These are phyloP conservation scores for Zygosaccharomyces bailii DNA, from an alignment of 805 yeast species.

Conservation along the genomic window DNA sequence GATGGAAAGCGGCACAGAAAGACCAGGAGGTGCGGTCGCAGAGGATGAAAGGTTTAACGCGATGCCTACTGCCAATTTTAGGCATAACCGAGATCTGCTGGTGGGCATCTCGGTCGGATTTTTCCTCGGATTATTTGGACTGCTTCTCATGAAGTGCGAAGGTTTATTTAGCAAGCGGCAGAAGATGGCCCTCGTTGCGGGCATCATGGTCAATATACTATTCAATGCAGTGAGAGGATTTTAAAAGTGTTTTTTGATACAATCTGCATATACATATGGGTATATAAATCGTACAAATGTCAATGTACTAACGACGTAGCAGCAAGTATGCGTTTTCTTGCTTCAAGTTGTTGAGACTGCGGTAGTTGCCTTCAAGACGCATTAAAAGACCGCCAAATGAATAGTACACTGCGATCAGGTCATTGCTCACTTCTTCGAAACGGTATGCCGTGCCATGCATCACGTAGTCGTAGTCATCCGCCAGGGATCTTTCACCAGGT, in stretches of 20 bases:
- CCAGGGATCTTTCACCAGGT: conserved; percentile 77
- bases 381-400: conserved; percentile 94
- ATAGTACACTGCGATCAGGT: conserved; percentile 79
- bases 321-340: conserved; percentile 91
- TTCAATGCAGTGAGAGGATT: conserved; percentile 54
- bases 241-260: conserved; percentile 5
- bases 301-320: conserved; percentile 63
- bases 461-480: conserved; percentile 96
- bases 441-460: conserved; percentile 98
- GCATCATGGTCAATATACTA: conserved; percentile 62
- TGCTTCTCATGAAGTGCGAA: conserved; percentile 60
- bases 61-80: conserved; percentile 38
- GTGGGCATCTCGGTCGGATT: conserved; percentile 72
- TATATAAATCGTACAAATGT: too few relatives aligned
- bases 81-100: conserved; percentile 62
- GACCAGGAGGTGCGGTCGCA: conserved; percentile 40
- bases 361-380: conserved; percentile 92
- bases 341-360: conserved; percentile 81
- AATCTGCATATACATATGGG: conserved; percentile 4
- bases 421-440: conserved; percentile 75
- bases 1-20: conserved; percentile 79
- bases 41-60: conserved; percentile 45
- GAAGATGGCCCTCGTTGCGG: conserved; percentile 67
- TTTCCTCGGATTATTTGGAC: conserved; percentile 67
- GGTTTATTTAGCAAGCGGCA: conserved; percentile 59